A percentile compares a stretch with the other conserved stretches of the same genome.
Evolutionary conservation across 345 rosid genomes (phyloP).

Genomic region (Odontarrhena argentea): DNA sequence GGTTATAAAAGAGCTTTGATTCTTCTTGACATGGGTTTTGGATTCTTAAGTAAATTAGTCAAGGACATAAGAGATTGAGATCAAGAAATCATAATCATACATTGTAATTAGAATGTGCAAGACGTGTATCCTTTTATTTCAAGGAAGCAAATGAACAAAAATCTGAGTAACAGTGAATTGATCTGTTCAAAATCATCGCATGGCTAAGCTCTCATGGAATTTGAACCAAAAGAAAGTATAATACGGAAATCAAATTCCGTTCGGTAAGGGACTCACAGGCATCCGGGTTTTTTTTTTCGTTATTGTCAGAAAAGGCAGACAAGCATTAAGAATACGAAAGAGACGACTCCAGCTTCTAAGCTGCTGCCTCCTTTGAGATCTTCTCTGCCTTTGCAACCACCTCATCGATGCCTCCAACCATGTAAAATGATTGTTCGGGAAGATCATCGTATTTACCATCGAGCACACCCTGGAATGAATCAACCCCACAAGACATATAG

Average conservation of each 20-base stretch:
- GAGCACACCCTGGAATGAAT: conserved; percentile 63
- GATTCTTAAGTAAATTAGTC: too few relatives aligned
- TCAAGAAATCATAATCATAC: neutral
- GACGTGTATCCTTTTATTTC: neutral
- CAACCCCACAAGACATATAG: neutral
- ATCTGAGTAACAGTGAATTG: neutral
- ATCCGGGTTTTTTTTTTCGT: conserved; percentile 14
- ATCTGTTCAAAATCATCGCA: neutral
- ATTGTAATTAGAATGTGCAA: neutral
- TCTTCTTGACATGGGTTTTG: too few relatives aligned
- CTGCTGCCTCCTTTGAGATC: conserved; percentile 42
- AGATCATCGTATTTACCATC: conserved; percentile 78
- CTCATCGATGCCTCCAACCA: conserved; percentile 65
- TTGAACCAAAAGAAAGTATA: too few relatives aligned
- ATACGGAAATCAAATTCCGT: too few relatives aligned
- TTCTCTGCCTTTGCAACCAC: conserved; percentile 55
- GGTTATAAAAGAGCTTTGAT: too few relatives aligned
- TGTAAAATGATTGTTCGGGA: conserved; percentile 61
- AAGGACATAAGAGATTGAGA: neutral
- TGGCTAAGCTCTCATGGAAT: too few relatives aligned
- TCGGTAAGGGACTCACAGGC: too few relatives aligned
- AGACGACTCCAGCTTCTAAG: conserved; percentile 19
- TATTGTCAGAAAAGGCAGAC: conserved; percentile 28
- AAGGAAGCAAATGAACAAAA: neutral
- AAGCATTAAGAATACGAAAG: conserved; percentile 1